Base-by-base conservation (phyloP, 192 early-diverging fungal species). In the Coemansia sp. region DNA sequence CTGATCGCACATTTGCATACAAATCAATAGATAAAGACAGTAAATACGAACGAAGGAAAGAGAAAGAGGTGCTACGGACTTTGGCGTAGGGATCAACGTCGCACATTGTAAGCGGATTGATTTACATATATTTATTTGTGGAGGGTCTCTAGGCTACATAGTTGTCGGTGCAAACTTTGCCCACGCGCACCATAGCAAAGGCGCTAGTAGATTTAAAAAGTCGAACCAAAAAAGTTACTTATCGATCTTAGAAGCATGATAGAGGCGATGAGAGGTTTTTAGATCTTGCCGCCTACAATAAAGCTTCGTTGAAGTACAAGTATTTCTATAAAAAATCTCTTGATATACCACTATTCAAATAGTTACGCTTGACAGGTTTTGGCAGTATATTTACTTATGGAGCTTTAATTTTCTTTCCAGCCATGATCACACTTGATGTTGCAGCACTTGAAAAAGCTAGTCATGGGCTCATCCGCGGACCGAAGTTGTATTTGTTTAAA, bases 381-480 rank as follows among this genome's bases (percentile, higher is more conserved):
- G 16, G 55, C 55, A 15, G 33, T 18, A 33, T 31, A 9, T 58
- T 34, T 34, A 33, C 55, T 58, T 58, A 58, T 58, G 55, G 55
- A 12, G 22, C 27, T 72, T 72, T 16, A 91, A 65, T 86, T 85
- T 65, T 91, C 90, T 68, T 89, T 89, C 92, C 92, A 94, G 62
- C 89, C 88, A 70, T 87, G 69, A 44, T 83, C 74, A 64, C 93
- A 94, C 31, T 86, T 68, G n/a, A 78, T 72, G 68, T 88, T 90
- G 69, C 87, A 89, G 76, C 93, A 94, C 72, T 90, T 93, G 86
- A 90, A 98, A 75, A 97, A 97, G 18, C 89, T 92, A 15, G 95
- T 93, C 88, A 91, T 93, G 18, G 97, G 95, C 81, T 98, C 97
- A 85, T 98, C 97, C 11, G 95, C 95, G 13, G 94, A 95, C 39